Conservation (phyloP, 2,329 filamentous ascomycete species). For the Pseudocercospora crystallina region DNA sequence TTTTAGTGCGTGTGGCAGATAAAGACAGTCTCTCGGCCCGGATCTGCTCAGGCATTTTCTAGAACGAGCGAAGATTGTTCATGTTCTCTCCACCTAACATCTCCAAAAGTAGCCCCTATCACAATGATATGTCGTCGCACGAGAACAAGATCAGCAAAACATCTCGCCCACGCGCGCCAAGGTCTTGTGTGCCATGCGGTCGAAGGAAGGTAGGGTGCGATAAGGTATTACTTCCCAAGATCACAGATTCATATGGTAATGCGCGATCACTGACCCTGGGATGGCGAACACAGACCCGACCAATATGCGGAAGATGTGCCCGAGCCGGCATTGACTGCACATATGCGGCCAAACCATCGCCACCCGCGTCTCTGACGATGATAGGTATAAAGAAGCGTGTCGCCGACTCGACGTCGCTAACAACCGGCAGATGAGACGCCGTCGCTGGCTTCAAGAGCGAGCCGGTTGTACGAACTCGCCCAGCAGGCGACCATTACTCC, state of each 20-base stretch:
- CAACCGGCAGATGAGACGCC: constrained; percentile 20
- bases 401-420: neutral
- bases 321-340: constrained; percentile 18
- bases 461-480: constrained; percentile 21
- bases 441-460: constrained; percentile 19
- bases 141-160: constrained; percentile 14
- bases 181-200: constrained; percentile 22
- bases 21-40: constrained; percentile 16
- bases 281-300: constrained; percentile 11
- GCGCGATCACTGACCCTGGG: neutral
- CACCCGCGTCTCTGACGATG: constrained; percentile 13
- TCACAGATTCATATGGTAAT: neutral
- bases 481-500: neutral
- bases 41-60: constrained; percentile 14
- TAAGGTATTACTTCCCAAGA: constrained; percentile 8
- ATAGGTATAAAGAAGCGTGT: constrained; percentile 9
- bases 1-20: constrained; percentile 1
- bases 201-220: constrained; percentile 23
- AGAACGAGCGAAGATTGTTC: constrained; percentile 12
- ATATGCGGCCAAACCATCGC: constrained; percentile 17
- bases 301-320: constrained; percentile 22
- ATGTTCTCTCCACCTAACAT: constrained; percentile 2
- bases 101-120: neutral
- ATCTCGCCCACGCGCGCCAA: constrained; percentile 20
- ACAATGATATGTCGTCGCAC: constrained; percentile 15